phyloP scores from a whole-genome alignment of 140 eudicot species.

The Stevia rebaudiana region DNA sequence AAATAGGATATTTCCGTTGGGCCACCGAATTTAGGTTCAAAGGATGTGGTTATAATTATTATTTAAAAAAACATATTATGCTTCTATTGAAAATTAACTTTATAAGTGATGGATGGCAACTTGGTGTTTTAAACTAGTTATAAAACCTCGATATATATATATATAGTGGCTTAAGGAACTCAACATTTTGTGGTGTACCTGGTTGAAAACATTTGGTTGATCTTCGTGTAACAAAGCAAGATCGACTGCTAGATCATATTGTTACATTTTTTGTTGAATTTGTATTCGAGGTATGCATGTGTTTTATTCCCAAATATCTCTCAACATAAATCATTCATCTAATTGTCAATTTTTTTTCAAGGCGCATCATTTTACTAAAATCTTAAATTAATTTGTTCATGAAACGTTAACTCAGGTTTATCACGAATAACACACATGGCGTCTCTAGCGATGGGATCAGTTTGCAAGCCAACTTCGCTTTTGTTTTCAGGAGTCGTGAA shows the following conservation, averaged over 20 bases:
- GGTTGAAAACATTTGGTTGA: background rate
- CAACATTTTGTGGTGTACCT: background rate
- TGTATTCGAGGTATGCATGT: background rate
- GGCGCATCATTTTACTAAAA: background rate
- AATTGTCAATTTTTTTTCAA: background rate
- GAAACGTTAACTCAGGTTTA: too few species aligned
- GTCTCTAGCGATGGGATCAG: conserved; percentile 18
- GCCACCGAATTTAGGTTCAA: background rate
- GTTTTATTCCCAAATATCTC: background rate
- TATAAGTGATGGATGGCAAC: background rate
- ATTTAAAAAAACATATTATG: background rate
- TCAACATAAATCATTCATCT: background rate
- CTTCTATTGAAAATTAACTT: background rate
- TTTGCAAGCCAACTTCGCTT: conserved; percentile 21
- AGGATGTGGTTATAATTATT: background rate
- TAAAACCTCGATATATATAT: background rate
- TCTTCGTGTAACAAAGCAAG: background rate
- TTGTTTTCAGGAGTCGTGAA: background rate
- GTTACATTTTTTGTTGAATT: background rate
- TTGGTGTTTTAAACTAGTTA: background rate
- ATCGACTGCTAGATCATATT: background rate
- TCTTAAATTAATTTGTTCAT: background rate
- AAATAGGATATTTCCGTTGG: too few species aligned
- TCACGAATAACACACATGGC: background rate
- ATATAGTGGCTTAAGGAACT: background rate